These are phyloP conservation scores for Emericellopsis cladophorae DNA, from an alignment of 2,329 filamentous ascomycete genomes.

Conservation along the genomic window DNA sequence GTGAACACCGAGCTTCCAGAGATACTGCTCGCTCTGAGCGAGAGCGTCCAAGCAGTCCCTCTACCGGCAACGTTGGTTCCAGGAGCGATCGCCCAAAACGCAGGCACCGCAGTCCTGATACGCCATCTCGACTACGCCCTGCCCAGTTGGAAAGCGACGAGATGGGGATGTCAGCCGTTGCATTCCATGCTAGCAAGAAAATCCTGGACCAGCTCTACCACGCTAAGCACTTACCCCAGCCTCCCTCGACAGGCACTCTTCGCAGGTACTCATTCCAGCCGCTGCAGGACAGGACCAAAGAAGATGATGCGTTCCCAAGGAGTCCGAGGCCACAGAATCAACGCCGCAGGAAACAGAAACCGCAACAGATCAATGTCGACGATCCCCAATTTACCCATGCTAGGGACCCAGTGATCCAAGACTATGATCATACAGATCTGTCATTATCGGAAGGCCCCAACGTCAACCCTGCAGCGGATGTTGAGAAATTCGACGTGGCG, in stretches of 20 bases:
- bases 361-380: constrained; percentile 31
- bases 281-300: too few relatives aligned
- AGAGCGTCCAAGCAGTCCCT: too few relatives aligned
- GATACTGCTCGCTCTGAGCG: too few relatives aligned
- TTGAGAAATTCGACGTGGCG: constrained; percentile 5
- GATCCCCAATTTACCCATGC: constrained; percentile 40
- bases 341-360: constrained; percentile 29
- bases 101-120: too few relatives aligned
- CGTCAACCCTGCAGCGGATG: too few relatives aligned
- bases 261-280: too few relatives aligned
- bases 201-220: constrained; percentile 8
- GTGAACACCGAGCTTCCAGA: too few relatives aligned
- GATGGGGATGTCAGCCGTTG: constrained; percentile 17
- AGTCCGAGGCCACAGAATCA: background rate
- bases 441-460: background rate
- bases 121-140: background rate
- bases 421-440: constrained; percentile 2
- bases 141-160: constrained; percentile 43
- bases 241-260: too few relatives aligned
- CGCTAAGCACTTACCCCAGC: background rate
- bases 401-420: constrained; percentile 32
- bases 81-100: too few relatives aligned
- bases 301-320: too few relatives aligned
- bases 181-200: constrained; percentile 39
- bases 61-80: too few relatives aligned